Conservation (phyloP, 2,329 filamentous ascomycete genomes). For the Talaromyces atroroseus region DNA sequence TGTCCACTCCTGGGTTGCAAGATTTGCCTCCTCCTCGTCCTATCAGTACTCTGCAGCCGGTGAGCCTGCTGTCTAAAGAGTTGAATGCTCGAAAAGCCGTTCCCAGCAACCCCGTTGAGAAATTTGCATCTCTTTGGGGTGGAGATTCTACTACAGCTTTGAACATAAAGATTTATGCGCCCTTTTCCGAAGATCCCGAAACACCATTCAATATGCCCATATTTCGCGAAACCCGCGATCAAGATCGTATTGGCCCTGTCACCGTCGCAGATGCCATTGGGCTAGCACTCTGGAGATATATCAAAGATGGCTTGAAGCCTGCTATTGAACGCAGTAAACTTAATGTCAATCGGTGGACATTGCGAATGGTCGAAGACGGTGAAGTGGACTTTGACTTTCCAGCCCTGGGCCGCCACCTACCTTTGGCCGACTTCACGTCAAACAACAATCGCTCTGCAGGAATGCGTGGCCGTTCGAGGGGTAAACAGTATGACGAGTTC, state of each 20-base stretch:
- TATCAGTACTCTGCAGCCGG: constrained; percentile 53
- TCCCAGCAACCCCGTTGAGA: constrained; percentile 57
- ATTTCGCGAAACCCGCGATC: constrained; percentile 50
- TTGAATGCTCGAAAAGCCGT: constrained; percentile 53
- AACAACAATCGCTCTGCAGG: constrained; percentile 58
- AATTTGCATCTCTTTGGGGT: constrained; percentile 55
- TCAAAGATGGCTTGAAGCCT: constrained; percentile 54
- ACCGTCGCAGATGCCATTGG: constrained; percentile 61
- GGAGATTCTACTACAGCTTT: constrained; percentile 56
- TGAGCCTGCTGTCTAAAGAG: constrained; percentile 55
- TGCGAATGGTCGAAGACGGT: constrained; percentile 64
- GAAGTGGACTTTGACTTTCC: constrained; percentile 64
- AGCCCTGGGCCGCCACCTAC: constrained; percentile 51
- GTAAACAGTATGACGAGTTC: constrained; percentile 63
- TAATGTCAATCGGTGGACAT: constrained; percentile 58
- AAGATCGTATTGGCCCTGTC: constrained; percentile 42
- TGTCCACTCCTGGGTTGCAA: constrained; percentile 47
- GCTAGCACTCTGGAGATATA: constrained; percentile 56
- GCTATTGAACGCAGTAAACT: constrained; percentile 47
- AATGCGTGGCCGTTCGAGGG: constrained; percentile 51
- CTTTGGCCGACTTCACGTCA: constrained; percentile 59
- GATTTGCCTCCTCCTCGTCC: constrained; percentile 56
- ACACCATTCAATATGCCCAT: constrained; percentile 56
- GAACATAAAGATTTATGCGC: constrained; percentile 59
- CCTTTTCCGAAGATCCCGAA: constrained; percentile 52